Conservation (phyloP, 23 red algal genomes). For the Gracilariopsis chorda region DNA sequence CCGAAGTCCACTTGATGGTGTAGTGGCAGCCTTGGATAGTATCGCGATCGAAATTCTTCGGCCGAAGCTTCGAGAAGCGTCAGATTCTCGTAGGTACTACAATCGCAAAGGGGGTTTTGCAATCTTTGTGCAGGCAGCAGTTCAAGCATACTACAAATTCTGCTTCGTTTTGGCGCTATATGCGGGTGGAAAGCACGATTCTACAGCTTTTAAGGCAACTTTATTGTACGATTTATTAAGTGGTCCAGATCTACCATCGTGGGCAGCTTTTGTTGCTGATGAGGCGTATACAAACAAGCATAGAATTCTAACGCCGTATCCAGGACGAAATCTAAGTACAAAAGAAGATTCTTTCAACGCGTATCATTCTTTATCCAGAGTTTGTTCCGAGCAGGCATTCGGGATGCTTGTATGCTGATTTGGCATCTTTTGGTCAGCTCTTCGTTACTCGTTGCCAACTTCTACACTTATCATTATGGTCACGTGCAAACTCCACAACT, state of each 20-base stretch:
- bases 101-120: neutral
- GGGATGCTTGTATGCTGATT: constrained; percentile 40
- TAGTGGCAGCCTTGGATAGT: too few species aligned
- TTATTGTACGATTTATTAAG: neutral
- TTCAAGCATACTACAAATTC: neutral
- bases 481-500: constrained; percentile 35
- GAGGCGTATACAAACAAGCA: constrained; percentile 22
- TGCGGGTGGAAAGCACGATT: neutral
- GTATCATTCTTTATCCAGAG: neutral
- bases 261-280: neutral
- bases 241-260: too few species aligned
- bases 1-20: too few species aligned
- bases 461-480: constrained; percentile 1
- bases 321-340: neutral
- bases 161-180: neutral
- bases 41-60: too few species aligned
- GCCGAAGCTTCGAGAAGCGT: too few species aligned
- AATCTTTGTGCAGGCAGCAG: neutral
- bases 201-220: neutral
- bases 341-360: constrained; percentile 5
- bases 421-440: constrained; percentile 27
- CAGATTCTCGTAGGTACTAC: too few species aligned
- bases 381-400: constrained; percentile 1
- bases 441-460: neutral
- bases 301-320: neutral